Base-by-base conservation (phyloP, 2,329 filamentous ascomycete species). In the Tetracladium maxilliforme region DNA sequence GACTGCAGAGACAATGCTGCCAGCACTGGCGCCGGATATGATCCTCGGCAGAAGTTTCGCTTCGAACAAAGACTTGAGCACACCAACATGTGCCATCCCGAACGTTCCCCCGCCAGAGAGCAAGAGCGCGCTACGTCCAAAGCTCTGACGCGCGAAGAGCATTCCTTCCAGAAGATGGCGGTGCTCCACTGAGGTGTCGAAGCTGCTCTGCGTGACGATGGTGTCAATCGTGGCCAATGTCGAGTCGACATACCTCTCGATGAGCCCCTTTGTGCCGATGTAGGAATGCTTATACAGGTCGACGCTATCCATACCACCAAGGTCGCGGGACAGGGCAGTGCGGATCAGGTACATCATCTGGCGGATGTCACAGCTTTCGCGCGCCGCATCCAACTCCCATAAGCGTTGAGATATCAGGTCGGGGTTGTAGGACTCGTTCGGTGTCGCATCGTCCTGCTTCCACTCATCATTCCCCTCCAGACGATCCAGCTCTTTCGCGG, bases 301-400 rank as follows among this genome's bases (percentile, higher is more conserved):
- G 21, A 77, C 64, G 41, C 84, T 79, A 32, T 80, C 82, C 77
- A 94, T 92, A 25, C 78, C 79, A 6, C 82, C 86, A 7, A 93
- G 56, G 38, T 86, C 75, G 22, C 86, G 73, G 19, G 76, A 82
- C 24, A 94, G 52, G 3, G 79, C 64, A 2, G 83, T 92, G 15
- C 86, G 72, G 19, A 93, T 62, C 19, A 90, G 60, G 41, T 83
- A 74, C 41, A 90, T 62, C 76, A 93, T 90, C 28, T 64, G 61
- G 32, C 64, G 65, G 27, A 83, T 63, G 47, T 94, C 81, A 35
- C 72, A 70, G 34, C 64, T 73, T 8, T 62, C 57, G 5, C 79
- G 68, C 10, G 83, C 84, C 8, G 76, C 63, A 36, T 92, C 76
- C 31, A 94, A 61, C 35, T 83, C 70, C 26, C 59, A 54, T 21